Evolutionary conservation across 106 monocot species (phyloP).

Genomic region (Gastrodia elata): DNA sequence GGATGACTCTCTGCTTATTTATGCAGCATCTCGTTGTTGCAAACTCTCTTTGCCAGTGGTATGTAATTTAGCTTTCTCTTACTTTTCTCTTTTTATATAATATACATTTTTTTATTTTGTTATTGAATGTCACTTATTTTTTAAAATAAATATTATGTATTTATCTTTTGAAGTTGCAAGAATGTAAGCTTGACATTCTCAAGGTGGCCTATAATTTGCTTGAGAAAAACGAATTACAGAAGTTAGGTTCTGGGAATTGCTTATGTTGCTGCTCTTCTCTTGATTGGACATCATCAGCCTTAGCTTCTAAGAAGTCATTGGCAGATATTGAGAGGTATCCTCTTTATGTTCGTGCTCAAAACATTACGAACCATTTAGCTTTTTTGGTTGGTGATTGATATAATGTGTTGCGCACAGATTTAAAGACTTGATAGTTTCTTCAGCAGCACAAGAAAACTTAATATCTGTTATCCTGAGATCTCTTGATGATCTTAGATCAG

Average conservation of each 20-base stretch:
- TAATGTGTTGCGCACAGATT: constrained; percentile 30
- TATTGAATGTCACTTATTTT: background rate
- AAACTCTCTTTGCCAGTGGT: constrained; percentile 28
- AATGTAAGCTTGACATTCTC: constrained; percentile 24
- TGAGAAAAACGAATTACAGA: constrained; percentile 6
- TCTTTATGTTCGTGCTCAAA: no score
- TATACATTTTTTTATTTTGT: background rate
- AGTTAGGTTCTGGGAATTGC: constrained; percentile 44
- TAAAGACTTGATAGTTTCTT: constrained; percentile 18
- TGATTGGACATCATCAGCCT: constrained; percentile 24
- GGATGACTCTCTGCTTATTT: constrained; percentile 20
- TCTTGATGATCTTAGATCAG: constrained; percentile 39
- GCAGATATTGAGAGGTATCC: constrained; percentile 41
- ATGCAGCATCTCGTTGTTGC: constrained; percentile 17
- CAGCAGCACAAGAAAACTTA: constrained; percentile 6
- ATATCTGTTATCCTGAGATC: constrained; percentile 27
- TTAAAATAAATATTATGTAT: background rate
- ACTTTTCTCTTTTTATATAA: background rate
- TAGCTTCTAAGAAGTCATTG: constrained; percentile 17
- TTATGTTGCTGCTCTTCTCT: constrained; percentile 45
- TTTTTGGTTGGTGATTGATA: background rate
- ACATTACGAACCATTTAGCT: background rate
- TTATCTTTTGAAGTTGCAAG: constrained; percentile 14
- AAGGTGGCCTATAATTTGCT: constrained; percentile 47
- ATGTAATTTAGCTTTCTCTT: constrained; percentile 12